Percentiles rank a stretch among this genome's conserved stretches.
Conservation (phyloP, 2,329 filamentous ascomycete genomes). For the Teratosphaeria viscida region DNA sequence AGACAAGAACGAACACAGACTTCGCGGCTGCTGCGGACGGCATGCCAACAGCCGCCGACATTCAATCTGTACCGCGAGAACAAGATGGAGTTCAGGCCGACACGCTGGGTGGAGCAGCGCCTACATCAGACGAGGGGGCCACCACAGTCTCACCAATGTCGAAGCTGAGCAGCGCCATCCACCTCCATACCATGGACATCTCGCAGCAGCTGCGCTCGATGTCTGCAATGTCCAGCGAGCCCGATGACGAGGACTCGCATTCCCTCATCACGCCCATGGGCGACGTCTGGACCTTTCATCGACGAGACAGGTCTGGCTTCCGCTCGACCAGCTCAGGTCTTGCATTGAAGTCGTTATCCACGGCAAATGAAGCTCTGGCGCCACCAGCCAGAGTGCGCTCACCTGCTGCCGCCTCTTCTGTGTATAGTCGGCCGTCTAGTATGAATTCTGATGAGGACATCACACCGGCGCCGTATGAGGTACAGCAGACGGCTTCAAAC, state of each 20-base stretch:
- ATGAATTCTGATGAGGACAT: not conserved
- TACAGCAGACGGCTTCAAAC: not conserved
- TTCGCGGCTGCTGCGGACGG: not conserved
- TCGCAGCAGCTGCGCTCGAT: conserved; percentile 35
- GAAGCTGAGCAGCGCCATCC: conserved; percentile 16
- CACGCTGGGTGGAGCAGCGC: not conserved
- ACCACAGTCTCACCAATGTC: not conserved
- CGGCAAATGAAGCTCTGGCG: not conserved
- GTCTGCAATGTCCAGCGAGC: conserved; percentile 27
- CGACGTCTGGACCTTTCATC: conserved; percentile 12
- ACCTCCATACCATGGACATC: conserved; percentile 35
- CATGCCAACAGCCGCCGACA: not conserved
- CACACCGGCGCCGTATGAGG: not conserved
- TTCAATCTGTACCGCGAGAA: not conserved
- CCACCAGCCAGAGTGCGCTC: not conserved
- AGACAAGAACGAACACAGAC: not conserved
- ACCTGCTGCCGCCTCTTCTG: conserved; percentile 23
- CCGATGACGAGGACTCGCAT: conserved; percentile 5
- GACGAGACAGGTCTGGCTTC: conserved; percentile 7
- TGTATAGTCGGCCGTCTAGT: conserved; percentile 29
- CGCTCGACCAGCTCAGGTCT: not conserved
- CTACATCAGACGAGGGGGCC: not conserved
- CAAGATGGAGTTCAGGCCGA: not conserved
- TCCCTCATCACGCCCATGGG: not conserved
- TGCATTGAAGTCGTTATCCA: not conserved